Conservation (phyloP, 306 rosid species). For the Castanea crenata region DNA sequence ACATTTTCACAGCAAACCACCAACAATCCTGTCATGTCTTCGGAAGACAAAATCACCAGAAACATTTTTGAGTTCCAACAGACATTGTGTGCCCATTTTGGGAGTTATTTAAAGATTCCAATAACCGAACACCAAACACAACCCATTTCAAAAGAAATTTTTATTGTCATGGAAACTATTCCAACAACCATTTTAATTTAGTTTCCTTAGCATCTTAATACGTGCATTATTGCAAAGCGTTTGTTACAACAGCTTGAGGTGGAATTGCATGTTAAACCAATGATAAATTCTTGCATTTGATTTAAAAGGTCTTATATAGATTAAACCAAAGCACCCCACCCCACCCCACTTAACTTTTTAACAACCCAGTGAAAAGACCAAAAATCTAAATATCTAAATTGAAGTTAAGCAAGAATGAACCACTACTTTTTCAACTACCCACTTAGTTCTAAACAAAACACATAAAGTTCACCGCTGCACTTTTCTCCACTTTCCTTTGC, state of each 20-base stretch:
- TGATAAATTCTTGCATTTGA: neutral
- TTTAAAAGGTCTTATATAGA: neutral
- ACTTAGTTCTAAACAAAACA: neutral
- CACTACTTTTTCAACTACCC: neutral
- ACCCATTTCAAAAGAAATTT: neutral
- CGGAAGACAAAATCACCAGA: neutral
- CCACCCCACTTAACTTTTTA: too few relatives aligned
- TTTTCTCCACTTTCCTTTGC: neutral
- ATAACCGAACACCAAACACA: neutral
- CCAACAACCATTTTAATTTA: neutral
- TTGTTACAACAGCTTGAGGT: neutral
- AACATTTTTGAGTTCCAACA: neutral
- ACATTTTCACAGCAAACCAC: neutral
- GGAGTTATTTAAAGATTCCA: neutral
- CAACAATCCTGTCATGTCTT: neutral
- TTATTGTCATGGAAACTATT: neutral
- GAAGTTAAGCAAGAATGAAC: neutral
- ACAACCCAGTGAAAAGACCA: neutral
- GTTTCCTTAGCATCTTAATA: neutral
- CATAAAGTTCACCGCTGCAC: neutral
- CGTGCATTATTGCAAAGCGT: neutral
- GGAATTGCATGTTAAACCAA: neutral
- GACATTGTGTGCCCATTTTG: neutral
- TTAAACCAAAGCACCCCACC: too few relatives aligned
- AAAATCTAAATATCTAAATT: neutral